These are phyloP conservation scores for Calendula officinalis DNA, from an alignment of 129 eudicot genomes.

Conservation along the genomic window DNA sequence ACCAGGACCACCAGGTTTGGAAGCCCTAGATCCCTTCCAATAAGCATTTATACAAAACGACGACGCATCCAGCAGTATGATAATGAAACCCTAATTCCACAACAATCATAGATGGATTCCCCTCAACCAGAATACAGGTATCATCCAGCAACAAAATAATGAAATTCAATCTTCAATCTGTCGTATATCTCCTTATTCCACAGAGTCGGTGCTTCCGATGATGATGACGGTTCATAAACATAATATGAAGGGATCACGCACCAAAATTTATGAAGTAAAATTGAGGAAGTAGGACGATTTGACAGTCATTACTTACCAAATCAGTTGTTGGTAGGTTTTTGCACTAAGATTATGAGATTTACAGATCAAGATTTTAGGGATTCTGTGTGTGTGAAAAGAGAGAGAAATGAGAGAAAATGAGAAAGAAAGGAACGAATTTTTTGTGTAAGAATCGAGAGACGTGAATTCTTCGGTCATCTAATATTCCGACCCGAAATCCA, in stretches of 20 bases:
- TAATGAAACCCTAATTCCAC: slow-evolving; percentile 34
- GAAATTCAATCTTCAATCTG: slow-evolving; percentile 14
- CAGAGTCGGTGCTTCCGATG: slow-evolving; percentile 38
- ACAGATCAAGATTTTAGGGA: slow-evolving; percentile 53
- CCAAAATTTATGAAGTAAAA: slow-evolving; percentile 4
- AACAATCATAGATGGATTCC: too few species aligned
- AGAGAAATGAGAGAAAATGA: background rate
- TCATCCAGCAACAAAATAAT: slow-evolving; percentile 12
- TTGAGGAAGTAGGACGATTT: background rate
- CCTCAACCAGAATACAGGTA: too few species aligned
- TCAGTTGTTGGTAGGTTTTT: slow-evolving; percentile 21
- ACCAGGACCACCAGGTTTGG: slow-evolving; percentile 48
- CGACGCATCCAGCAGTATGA: slow-evolving; percentile 37
- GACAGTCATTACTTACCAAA: background rate
- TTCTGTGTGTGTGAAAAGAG: slow-evolving; percentile 27
- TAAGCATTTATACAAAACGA: slow-evolving; percentile 58
- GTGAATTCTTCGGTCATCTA: slow-evolving; percentile 46
- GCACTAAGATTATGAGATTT: slow-evolving; percentile 11
- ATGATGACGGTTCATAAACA: slow-evolving; percentile 32
- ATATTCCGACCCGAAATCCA: slow-evolving; percentile 41
- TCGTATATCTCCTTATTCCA: background rate
- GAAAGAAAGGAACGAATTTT: slow-evolving; percentile 47
- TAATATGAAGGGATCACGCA: background rate
- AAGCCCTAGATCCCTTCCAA: slow-evolving; percentile 77
- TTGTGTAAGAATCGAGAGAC: slow-evolving; percentile 18